Evolutionary conservation across 139 green algal genomes (phyloP).

Genomic region (Desmodesmus armatus): DNA sequence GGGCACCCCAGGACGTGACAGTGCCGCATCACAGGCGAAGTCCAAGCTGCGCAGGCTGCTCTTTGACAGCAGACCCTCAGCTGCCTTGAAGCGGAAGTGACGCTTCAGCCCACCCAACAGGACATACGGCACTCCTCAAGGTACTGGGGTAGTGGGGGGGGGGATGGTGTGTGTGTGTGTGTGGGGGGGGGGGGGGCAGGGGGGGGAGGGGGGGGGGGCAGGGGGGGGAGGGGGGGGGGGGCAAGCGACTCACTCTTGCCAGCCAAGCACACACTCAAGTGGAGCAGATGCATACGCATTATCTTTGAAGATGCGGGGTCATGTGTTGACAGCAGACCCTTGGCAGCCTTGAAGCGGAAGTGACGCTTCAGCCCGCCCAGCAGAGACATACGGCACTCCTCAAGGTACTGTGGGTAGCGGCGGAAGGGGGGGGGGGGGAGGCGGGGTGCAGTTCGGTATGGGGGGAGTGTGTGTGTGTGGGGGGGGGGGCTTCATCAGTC

Average conservation of each 20-base stretch:
- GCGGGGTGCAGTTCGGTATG: no score
- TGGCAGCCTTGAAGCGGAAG: constrained; percentile 68
- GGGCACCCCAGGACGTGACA: constrained; percentile 47
- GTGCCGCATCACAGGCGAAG: constrained; percentile 69
- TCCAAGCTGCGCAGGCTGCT: constrained; percentile 79
- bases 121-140: not conserved
- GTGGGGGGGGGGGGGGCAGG: no score
- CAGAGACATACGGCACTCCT: constrained; percentile 51
- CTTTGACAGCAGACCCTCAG: constrained; percentile 63
- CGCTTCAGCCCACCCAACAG: constrained; percentile 68
- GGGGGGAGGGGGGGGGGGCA: no score
- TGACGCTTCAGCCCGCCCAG: constrained; percentile 77
- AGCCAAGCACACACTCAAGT: not conserved
- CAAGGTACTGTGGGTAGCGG: constrained; percentile 47
- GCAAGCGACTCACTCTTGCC: no score
- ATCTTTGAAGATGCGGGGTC: not conserved
- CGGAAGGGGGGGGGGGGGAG: no score
- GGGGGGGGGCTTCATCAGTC: no score
- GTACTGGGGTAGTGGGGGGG: not conserved
- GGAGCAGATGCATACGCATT: not conserved
- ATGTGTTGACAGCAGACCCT: constrained; percentile 19
- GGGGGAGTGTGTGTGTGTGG: no score
- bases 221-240: no score
- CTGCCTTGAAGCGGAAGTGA: constrained; percentile 70
- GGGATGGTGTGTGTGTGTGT: no score